Percentiles rank a stretch among this genome's conserved stretches.
These are phyloP conservation scores for Jimgerdemannia flammicorona DNA, from an alignment of 192 early-diverging fungal species.

Conservation along the genomic window DNA sequence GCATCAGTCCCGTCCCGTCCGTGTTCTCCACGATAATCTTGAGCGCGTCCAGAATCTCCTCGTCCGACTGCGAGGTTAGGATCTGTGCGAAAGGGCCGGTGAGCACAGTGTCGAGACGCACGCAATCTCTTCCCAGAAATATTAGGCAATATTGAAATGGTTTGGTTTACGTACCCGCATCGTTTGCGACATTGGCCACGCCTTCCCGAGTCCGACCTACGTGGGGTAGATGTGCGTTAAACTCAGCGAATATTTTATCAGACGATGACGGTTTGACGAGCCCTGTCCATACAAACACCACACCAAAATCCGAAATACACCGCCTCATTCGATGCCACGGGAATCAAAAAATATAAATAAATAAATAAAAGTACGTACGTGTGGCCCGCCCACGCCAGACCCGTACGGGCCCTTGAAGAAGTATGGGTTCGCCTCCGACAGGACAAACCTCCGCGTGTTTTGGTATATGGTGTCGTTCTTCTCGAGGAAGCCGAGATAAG, in stretches of 20 bases:
- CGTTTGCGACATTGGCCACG: slow-evolving; percentile 50
- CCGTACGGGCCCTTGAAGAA: slow-evolving; percentile 52
- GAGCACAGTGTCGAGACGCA: not conserved
- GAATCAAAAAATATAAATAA: not conserved
- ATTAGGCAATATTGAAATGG: too few relatives aligned
- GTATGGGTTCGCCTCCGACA: slow-evolving; percentile 64
- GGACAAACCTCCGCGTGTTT: slow-evolving; percentile 51
- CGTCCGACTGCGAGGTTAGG: slow-evolving; percentile 38
- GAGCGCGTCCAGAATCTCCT: slow-evolving; percentile 52
- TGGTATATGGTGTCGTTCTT: slow-evolving; percentile 46
- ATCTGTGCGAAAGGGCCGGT: slow-evolving; percentile 44
- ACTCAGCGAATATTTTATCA: too few relatives aligned
- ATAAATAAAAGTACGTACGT: slow-evolving; percentile 20
- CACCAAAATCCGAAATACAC: slow-evolving; percentile 9
- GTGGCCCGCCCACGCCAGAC: slow-evolving; percentile 60
- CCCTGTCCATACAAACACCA: too few relatives aligned
- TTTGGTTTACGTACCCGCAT: too few relatives aligned
- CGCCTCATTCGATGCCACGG: slow-evolving; percentile 8
- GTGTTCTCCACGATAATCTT: slow-evolving; percentile 48
- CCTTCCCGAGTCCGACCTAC: too few relatives aligned
- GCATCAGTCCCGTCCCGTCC: slow-evolving; percentile 34
- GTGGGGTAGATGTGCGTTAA: too few relatives aligned
- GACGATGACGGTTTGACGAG: too few relatives aligned
- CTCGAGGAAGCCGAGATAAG: slow-evolving; percentile 56
- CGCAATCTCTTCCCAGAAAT: too few relatives aligned